These are phyloP conservation scores for Fraxinus xanthoxyloides DNA, from an alignment of 305 asterid genomes.

Conservation along the genomic window DNA sequence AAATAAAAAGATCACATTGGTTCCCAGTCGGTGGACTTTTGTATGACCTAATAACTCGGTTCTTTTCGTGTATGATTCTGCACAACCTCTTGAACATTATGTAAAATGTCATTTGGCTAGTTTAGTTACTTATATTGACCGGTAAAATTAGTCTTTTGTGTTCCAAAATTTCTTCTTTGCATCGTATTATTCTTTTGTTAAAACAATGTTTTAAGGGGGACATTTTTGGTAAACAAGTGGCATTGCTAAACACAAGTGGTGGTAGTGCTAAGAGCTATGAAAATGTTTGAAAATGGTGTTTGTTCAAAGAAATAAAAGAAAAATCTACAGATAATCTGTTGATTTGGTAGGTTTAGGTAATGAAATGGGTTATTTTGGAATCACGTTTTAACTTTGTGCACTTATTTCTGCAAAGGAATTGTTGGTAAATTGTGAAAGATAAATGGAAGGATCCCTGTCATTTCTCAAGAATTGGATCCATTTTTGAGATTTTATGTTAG, in stretches of 20 bases:
- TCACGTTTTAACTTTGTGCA: not conserved
- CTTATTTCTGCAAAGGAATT: not conserved
- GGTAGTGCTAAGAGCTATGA: not conserved
- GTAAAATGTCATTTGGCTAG: conserved; percentile 5
- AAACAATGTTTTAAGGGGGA: not conserved
- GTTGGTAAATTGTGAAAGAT: not conserved
- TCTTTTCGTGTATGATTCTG: not conserved
- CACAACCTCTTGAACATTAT: not conserved
- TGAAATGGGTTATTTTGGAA: not conserved
- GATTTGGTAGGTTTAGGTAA: not conserved
- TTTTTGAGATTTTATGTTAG: not conserved
- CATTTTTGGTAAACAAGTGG: not conserved
- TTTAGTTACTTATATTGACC: not conserved
- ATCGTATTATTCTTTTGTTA: not conserved
- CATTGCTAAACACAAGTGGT: not conserved
- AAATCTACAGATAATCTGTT: not conserved
- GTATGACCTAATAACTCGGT: conserved; percentile 12
- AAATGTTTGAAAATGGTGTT: not conserved
- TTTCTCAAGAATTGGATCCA: not conserved
- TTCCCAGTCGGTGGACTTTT: conserved; percentile 19
- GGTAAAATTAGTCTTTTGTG: not conserved
- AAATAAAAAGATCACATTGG: conserved; percentile 21
- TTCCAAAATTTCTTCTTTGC: not conserved
- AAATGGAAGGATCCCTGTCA: not conserved
- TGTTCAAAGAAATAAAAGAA: not conserved